Base-by-base conservation (phyloP, 495 filamentous ascomycete genomes). In the Chaetomium cochliodes region DNA sequence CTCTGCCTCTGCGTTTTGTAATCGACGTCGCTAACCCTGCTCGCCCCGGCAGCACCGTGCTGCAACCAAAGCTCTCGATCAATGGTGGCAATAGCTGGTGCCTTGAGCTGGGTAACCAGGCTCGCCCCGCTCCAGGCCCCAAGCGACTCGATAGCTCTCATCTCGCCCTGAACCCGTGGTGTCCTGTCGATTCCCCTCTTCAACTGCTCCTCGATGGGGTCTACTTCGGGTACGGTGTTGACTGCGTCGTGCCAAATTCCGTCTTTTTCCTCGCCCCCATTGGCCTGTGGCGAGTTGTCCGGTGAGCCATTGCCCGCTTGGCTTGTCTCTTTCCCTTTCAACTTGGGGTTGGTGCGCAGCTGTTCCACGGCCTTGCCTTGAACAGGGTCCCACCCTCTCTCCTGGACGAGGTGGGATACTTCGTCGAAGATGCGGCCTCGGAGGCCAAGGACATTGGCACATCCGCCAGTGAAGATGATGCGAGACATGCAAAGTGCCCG, bases 91-190 rank as follows among this genome's bases (percentile, higher is more conserved):
- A 92, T 78, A 0, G 92, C 89, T 30, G 86, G 86, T 28, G 94
- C 81, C 67, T 92, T 92, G 67, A 96, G 77, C 57, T 87, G 87
- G 0, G 88, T 88, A 2, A 93, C 76, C 58, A 98, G 72, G 77
- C 92, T 96, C 5, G 88, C 92, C 20, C 94, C 94, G 42, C 87
- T 86, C 93, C 94, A 98, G 7, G 91, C 80, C 0, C 94, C 94
- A 0, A 98, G 78, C 6, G 89, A 91, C 69, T 96, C 90, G 15
- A 97, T 79, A 18, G 88, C 90, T 2, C 91, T 84, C 25, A 97
- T 75, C 20, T 84, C 73, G 8, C 90, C 91, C 20, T 77, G 72
- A 0, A 80, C 78, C 9, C 76, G 75, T 0, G 71, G 72, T 44
- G 77, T 78, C 65, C 84, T 84, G 64, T 82, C 76, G 37, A 68